phyloP scores from a whole-genome alignment of 257 asterid species.

The Solanum virginianum region DNA sequence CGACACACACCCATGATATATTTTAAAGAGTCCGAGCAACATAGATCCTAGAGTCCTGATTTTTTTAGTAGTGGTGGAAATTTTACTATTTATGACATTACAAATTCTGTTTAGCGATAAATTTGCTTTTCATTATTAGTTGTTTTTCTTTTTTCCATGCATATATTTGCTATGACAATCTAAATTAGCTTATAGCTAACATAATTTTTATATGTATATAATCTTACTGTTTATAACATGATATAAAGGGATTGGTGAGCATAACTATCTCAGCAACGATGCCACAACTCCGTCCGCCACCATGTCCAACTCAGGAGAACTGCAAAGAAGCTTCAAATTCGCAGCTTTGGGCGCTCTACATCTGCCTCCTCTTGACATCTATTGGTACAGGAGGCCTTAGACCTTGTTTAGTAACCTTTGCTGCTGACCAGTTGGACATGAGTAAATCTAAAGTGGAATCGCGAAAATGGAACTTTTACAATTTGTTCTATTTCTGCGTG shows the following conservation, averaged over 20 bases:
- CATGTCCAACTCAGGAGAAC: conserved; percentile 60
- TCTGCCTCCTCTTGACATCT: conserved; percentile 47
- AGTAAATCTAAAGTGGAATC: conserved; percentile 29
- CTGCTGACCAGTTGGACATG: conserved; percentile 84
- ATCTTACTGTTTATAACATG: too few relatives aligned
- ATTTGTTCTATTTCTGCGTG: conserved; percentile 70
- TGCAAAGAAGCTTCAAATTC: conserved; percentile 57
- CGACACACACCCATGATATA: too few relatives aligned
- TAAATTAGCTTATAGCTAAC: too few relatives aligned
- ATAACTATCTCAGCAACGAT: conserved; percentile 49
- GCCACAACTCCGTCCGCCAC: conserved; percentile 67
- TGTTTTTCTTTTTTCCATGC: too few relatives aligned
- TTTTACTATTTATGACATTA: too few relatives aligned
- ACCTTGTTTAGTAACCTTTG: conserved; percentile 74
- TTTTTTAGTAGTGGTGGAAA: too few relatives aligned
- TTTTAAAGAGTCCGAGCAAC: too few relatives aligned
- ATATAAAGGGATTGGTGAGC: conserved; percentile 54
- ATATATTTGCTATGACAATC: too few relatives aligned
- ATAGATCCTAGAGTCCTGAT: too few relatives aligned
- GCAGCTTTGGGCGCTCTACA: conserved; percentile 54
- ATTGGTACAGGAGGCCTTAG: conserved; percentile 73
- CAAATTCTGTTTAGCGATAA: too few relatives aligned
- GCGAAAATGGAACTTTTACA: conserved; percentile 66
- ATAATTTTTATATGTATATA: too few relatives aligned
- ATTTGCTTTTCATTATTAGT: too few relatives aligned